These are phyloP conservation scores for Teunomyces stri DNA, from an alignment of 805 yeast genomes.

Conservation along the genomic window DNA sequence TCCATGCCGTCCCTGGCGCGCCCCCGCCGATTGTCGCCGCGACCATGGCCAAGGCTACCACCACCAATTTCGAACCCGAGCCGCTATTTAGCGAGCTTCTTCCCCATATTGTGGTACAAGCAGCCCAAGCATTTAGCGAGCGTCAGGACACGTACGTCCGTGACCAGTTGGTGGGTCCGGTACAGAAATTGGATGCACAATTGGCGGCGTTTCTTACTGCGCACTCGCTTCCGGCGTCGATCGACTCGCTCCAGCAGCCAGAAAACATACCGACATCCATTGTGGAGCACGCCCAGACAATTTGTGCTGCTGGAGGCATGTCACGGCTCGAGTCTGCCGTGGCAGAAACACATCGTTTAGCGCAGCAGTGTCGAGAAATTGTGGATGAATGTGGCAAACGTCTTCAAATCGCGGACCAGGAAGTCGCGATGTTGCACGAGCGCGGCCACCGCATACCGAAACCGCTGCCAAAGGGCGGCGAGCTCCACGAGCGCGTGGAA, in stretches of 20 bases:
- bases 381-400: conserved; percentile 47
- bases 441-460: conserved; percentile 38
- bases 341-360: conserved; percentile 44
- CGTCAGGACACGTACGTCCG: conserved; percentile 56
- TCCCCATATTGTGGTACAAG: conserved; percentile 65
- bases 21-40: conserved; percentile 47
- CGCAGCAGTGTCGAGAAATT: conserved; percentile 38
- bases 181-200: conserved; percentile 44
- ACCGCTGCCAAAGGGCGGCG: conserved; percentile 5
- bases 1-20: conserved; percentile 57
- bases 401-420: conserved; percentile 49
- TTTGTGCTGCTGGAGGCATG: conserved; percentile 54
- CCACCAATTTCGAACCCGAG: conserved; percentile 24
- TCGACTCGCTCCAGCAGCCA: conserved; percentile 61
- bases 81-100: conserved; percentile 56
- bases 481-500: conserved; percentile 37
- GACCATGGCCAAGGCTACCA: conserved; percentile 52
- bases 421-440: conserved; percentile 52
- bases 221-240: conserved; percentile 55
- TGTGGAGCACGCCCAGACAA: conserved; percentile 52
- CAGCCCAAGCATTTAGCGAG: conserved; percentile 66
- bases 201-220: conserved; percentile 45
- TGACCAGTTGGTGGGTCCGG: conserved; percentile 44
- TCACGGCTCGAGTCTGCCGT: conserved; percentile 39
- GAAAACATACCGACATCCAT: conserved; percentile 57